Percentiles rank a stretch among this genome's conserved stretches.
phyloP scores from a whole-genome alignment of 2,329 filamentous ascomycete species.

The Calonectria honghensis region DNA sequence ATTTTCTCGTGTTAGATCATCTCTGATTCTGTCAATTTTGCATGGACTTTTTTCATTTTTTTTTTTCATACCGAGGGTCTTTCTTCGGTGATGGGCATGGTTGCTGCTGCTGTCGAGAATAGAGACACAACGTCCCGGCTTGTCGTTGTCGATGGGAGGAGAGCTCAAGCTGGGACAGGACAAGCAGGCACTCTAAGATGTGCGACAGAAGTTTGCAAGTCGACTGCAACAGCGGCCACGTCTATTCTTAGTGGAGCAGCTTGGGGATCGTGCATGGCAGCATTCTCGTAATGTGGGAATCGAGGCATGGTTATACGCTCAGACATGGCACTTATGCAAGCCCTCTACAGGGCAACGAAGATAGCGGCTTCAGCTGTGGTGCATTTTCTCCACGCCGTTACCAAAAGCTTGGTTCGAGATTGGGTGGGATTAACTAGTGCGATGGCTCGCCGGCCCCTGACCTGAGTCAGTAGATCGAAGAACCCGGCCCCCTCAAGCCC shows the following conservation, averaged over 20 bases:
- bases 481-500: slow-evolving; percentile 1
- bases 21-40: neutral
- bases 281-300: slow-evolving; percentile 21
- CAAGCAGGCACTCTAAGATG: neutral
- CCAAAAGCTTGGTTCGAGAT: slow-evolving; percentile 18
- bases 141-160: neutral
- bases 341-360: neutral
- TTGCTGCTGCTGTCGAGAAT: neutral
- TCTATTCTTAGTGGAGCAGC: slow-evolving; percentile 9
- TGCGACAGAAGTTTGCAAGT: slow-evolving; percentile 16
- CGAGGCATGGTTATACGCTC: slow-evolving; percentile 8
- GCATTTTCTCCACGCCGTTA: slow-evolving; percentile 8
- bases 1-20: neutral
- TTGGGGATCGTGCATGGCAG: slow-evolving; percentile 4
- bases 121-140: too few relatives aligned
- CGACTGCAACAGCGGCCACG: slow-evolving; percentile 17
- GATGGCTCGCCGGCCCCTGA: slow-evolving; percentile 20
- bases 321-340: slow-evolving; percentile 25
- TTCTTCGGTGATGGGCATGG: slow-evolving; percentile 36
- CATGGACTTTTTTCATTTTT: too few relatives aligned
- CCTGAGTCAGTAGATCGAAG: slow-evolving; percentile 21
- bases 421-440: slow-evolving; percentile 7
- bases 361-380: slow-evolving; percentile 9
- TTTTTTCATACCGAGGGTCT: slow-evolving; percentile 31
- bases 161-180: neutral